Evolutionary conservation across 2,329 filamentous ascomycete genomes (phyloP).

Genomic region (Trichoderma sp.): DNA sequence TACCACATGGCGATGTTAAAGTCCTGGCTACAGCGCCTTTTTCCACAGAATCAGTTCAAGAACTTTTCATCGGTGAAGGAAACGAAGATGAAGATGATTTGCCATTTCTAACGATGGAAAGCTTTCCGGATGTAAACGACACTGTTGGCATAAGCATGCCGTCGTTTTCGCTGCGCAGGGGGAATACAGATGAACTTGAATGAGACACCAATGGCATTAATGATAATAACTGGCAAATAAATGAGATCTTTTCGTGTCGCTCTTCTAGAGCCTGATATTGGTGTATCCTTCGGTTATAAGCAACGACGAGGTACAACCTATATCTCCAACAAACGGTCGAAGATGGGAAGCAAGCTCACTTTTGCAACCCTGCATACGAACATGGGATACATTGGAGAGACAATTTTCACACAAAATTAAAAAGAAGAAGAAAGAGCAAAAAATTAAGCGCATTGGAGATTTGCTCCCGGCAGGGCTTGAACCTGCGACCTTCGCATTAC

Average conservation of each 20-base stretch:
- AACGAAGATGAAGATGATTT: neutral
- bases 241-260: neutral
- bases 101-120: neutral
- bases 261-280: neutral
- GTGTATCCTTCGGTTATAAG: neutral
- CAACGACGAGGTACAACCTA: neutral
- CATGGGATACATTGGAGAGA: neutral
- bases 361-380: neutral
- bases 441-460: neutral
- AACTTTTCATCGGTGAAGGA: neutral
- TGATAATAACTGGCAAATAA: too few relatives aligned
- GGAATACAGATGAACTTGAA: neutral
- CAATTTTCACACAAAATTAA: neutral
- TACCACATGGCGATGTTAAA: neutral
- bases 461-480: conserved; percentile 16
- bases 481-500: conserved; percentile 16
- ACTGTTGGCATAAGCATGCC: neutral
- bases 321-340: neutral
- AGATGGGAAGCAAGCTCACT: neutral
- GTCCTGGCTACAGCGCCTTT: neutral
- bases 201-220: neutral
- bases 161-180: neutral
- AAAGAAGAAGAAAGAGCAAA: neutral
- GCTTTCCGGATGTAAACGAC: neutral
- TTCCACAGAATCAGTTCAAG: neutral